Evolutionary conservation across 495 filamentous ascomycete genomes (phyloP), one percentile per base, ranked within the genome.

Genomic region (Aspergillus sclerotiicarbonarius): DNA sequence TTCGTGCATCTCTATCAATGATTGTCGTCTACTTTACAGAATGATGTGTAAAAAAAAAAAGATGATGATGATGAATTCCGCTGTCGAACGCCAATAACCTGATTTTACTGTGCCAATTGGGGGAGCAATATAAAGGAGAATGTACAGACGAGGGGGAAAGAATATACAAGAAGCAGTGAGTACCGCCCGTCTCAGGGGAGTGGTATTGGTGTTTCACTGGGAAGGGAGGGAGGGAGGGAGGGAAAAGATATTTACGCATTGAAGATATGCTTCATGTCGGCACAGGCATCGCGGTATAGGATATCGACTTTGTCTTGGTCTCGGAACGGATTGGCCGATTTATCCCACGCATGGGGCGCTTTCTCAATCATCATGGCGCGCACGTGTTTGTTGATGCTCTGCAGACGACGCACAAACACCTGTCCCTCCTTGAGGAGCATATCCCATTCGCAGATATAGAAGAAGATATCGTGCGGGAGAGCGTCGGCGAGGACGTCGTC

Each of bases 381-480:
- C 0, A 93, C 86, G 6, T 77, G 80, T 72, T 92, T 94, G 16
- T 80, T 80, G 18, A 90, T 73, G 0, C 76, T 79, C 50, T 80
- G 68, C 47, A 97, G 66, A 4, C 90, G 77, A 29, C 81, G 76
- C 8, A 86, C 80, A 51, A 96, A 86, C 15, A 73, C 67, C 62
- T 90, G 79, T 3, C 87, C 91, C 68, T 97, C 93, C 3, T 81
- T 80, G 37, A 91, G 76, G 21, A 97, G 71, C 89, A 96, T 94
- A 65, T 96, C 92, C 84, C 87, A 95, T 71, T 96, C 92, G 71
- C 91, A 96, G 10, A 89, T 85, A 60, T 86, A 90, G 45, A 97
- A 62, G 21, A 83, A 80, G n/a, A 91, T 81, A 44, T 89, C 80
- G 8, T 81, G 71, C 0, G 89, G 88, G 12, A 90, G 70, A 6